Evolutionary conservation across 2,329 filamentous ascomycete genomes (phyloP), one percentile per base, ranked within the genome.

Genomic region (Talaromyces rugulosus): DNA sequence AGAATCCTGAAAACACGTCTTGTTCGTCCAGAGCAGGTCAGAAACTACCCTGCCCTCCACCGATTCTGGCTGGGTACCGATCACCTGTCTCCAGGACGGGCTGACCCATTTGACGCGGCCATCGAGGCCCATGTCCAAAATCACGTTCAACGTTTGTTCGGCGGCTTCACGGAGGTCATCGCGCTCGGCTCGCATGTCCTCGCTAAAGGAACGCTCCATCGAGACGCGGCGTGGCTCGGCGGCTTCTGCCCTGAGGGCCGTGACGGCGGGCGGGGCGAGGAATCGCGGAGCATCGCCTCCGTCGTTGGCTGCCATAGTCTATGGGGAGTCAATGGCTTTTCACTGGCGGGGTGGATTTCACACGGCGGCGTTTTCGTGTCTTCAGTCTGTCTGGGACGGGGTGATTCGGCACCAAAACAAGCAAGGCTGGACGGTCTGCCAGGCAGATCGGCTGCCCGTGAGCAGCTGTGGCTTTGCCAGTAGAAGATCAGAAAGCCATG

Each of bases 31-130:
- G 65, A 98, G 85, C 56, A 97, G 78, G 61, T 96, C 90, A 61
- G 90, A 84, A 66, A 99, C 92, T 64, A 87, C 83, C 66, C 86
- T 88, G 62, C 91, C 91, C 68, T 90, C 84, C 57, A 97, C 87
- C 7, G 85, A 83, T 51, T 90, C 87, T 44, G 88, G 84, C 52
- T 85, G 80, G 4, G 90, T 94, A 62, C 95, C 95, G 64, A 98
- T 89, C 56, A 99, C 89, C 70, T 98, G 92, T 64, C 87, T 86
- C 95, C 95, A 99, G 16, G 94, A 97, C 12, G 93, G 91, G 74
- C 94, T 98, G 69, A 96, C 93, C 91, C 95, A 99, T 77, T 92
- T 90, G 70, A 99, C 89, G 64, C 87, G 89, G 66, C 92, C 92
- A 72, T 97, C 90, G 61, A 98, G 84, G 71, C 92, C 92, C 66